Base-by-base conservation (phyloP, 1,284 basidiomycete genomes). In the Ustilago esculenta region DNA sequence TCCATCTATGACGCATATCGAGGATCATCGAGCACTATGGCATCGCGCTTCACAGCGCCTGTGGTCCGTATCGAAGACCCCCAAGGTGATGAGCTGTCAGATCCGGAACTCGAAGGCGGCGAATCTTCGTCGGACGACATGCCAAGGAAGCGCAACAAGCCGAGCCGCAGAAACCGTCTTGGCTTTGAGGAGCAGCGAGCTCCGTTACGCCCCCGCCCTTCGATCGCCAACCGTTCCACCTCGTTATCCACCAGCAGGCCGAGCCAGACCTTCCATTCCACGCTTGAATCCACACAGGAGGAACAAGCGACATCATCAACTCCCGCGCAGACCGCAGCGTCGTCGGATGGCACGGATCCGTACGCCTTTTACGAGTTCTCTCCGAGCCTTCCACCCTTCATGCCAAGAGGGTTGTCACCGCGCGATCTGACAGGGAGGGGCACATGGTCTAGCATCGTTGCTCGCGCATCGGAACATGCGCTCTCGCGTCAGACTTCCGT, bases 361-460 rank as follows among this genome's bases (percentile, higher is more conserved):
- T 76, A 63, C 34, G 67, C 61, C 15, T 76, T 59, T 49, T 76
- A 76, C 69, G 58, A 72, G 29, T 76, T 76, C 46, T 69, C 71
- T 2, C 74, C 74, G 2, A 72, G 73, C 49, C 47, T 76, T n/a
- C 74, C 74, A 2, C 74, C 74, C 1, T 76, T 74, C 39, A 67
- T 73, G 48, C 72, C 72, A 14, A 30, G 51, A 7, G 74, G 72
- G 5, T 20, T 74, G 21, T 54, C 48, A 15, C 74, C 74, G 2
- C 46, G 40, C 11, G 74, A 76, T 27, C 33, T 76, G 43, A 76
- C 74, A 1, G 74, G 74, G 12, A 63, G 58, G 12, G 74, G 74
- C 1, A 76, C 74, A 3, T 76, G 74, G 74, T 60, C 57, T 14
- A 72, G 72, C 52, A 76, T 76, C 52, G 61, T 73, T 1, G 74